These are phyloP conservation scores for Chlorophyllum brunneum DNA, from an alignment of 768 basidiomycete genomes.

Conservation along the genomic window DNA sequence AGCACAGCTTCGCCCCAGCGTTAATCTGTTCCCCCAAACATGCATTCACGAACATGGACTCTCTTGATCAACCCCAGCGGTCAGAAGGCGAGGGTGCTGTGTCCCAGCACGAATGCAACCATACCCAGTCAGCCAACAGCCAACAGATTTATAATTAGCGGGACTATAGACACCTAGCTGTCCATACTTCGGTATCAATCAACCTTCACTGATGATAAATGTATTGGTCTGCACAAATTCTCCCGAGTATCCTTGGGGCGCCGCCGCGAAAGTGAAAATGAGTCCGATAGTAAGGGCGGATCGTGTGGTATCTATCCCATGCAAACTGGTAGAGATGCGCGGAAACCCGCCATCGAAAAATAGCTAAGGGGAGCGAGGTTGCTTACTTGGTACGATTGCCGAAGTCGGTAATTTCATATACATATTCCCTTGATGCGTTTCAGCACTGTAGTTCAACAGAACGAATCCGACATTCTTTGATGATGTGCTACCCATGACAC, in stretches of 20 bases:
- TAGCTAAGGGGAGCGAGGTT: slow-evolving; percentile 73
- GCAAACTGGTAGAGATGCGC: slow-evolving; percentile 1
- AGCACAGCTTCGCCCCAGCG: slow-evolving; percentile 47
- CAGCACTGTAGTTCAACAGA: background rate
- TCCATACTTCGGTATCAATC: slow-evolving; percentile 54
- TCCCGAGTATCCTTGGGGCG: slow-evolving; percentile 57
- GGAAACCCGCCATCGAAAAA: slow-evolving; percentile 52
- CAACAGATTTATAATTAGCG: slow-evolving; percentile 12
- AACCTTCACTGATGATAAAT: slow-evolving; percentile 73
- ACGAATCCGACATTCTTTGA: slow-evolving; percentile 21
- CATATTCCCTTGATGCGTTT: slow-evolving; percentile 25
- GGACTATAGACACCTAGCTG: slow-evolving; percentile 45
- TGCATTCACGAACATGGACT: slow-evolving; percentile 46
- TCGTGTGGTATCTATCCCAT: slow-evolving; percentile 52
- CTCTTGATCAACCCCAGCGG: slow-evolving; percentile 52
- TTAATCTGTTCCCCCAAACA: slow-evolving; percentile 38
- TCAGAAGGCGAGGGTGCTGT: slow-evolving; percentile 35
- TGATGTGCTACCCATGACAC: slow-evolving; percentile 31
- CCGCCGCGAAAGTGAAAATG: slow-evolving; percentile 43
- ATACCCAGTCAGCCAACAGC: slow-evolving; percentile 10
- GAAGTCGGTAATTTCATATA: slow-evolving; percentile 53
- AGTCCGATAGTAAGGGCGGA: slow-evolving; percentile 64
- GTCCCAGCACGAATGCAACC: slow-evolving; percentile 51
- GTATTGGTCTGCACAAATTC: slow-evolving; percentile 60
- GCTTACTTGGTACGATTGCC: slow-evolving; percentile 50